Conservation (phyloP, 306 rosid genomes). For the Potentilla sterilis region DNA sequence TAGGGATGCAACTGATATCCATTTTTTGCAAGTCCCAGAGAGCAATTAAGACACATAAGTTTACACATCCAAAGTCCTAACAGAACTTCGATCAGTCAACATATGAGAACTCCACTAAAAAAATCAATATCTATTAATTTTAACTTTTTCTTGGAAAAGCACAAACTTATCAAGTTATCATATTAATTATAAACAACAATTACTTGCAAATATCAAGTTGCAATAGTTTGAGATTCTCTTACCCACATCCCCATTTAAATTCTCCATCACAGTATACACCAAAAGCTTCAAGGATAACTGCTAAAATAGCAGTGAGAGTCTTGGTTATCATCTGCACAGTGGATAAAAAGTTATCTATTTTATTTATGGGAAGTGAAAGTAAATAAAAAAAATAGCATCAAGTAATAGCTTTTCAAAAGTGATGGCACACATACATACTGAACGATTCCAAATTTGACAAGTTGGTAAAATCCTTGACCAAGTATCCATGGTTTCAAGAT, state of each 20-base stretch:
- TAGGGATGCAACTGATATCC: neutral
- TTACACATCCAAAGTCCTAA: neutral
- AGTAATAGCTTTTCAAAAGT: conserved; percentile 6
- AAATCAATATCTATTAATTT: neutral
- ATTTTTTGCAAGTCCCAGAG: neutral
- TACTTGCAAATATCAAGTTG: conserved; percentile 9
- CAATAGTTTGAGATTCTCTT: conserved; percentile 32
- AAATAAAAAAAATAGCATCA: conserved; percentile 8
- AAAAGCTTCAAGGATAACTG: conserved; percentile 89
- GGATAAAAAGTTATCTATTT: conserved; percentile 23
- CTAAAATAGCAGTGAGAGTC: conserved; percentile 71
- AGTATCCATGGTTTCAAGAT: conserved; percentile 88
- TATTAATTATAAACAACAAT: neutral
- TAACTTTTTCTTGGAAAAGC: neutral
- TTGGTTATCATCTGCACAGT: conserved; percentile 84
- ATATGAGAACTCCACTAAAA: neutral
- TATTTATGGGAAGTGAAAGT: conserved; percentile 18
- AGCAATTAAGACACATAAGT: neutral
- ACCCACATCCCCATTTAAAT: conserved; percentile 90
- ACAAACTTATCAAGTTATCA: neutral
- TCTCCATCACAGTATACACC: conserved; percentile 93
- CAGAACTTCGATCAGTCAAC: neutral
- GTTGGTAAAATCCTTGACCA: conserved; percentile 78
- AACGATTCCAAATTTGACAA: conserved; percentile 92
- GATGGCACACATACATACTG: conserved; percentile 83